Evolutionary conservation across 2,329 filamentous ascomycete genomes (phyloP).

Genomic region (Cladosporium sphaerospermum): DNA sequence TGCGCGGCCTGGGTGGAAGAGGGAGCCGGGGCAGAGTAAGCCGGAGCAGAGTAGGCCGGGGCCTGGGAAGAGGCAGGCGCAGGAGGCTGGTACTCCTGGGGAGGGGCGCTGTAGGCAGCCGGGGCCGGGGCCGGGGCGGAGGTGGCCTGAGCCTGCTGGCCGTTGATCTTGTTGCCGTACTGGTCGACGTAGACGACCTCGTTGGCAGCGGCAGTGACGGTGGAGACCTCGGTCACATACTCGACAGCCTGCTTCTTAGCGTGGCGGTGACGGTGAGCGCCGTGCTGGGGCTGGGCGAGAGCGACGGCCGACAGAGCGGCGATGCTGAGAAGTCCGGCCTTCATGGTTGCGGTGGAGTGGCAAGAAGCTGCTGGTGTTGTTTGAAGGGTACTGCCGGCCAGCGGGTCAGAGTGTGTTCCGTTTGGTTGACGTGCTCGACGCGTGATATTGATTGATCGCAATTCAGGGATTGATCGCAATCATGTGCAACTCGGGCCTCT

Average conservation of each 20-base stretch:
- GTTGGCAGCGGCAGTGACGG: conserved; percentile 40
- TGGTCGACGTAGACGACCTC: conserved; percentile 56
- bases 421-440: background rate
- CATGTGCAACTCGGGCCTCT: background rate
- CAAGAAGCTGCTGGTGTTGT: background rate
- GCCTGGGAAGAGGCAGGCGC: conserved; percentile 13
- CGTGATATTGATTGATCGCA: background rate
- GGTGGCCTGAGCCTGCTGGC: background rate
- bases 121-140: background rate
- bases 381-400: conserved; percentile 17
- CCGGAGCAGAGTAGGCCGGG: conserved; percentile 13
- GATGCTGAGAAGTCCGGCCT: conserved; percentile 25
- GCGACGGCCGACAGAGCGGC: conserved; percentile 21
- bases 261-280: conserved; percentile 33
- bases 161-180: conserved; percentile 43
- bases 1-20: conserved; percentile 4
- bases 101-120: conserved; percentile 10
- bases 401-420: conserved; percentile 16
- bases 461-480: background rate
- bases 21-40: conserved; percentile 14
- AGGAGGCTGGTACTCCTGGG: conserved; percentile 12
- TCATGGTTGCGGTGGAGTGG: conserved; percentile 22
- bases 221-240: conserved; percentile 28
- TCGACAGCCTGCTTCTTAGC: conserved; percentile 29
- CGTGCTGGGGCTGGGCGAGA: conserved; percentile 19